Evolutionary conservation across 257 asterid species (phyloP).

Genomic region (Coffea canephora): DNA sequence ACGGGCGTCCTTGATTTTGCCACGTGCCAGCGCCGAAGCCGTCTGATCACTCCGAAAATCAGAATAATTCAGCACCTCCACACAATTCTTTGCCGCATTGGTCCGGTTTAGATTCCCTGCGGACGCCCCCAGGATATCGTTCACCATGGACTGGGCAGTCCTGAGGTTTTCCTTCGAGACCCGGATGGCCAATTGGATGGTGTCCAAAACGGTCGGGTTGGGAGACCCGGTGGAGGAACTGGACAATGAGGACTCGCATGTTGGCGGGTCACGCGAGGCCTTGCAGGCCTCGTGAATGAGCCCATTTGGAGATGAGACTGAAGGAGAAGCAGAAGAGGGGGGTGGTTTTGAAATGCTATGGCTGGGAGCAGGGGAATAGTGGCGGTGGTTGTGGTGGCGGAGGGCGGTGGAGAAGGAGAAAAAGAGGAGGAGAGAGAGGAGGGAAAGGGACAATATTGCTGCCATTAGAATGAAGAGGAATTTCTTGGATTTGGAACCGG

Average conservation of each 20-base stretch:
- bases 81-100: slow-evolving; percentile 39
- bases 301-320: background rate
- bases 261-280: slow-evolving; percentile 49
- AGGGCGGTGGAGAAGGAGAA: slow-evolving; percentile 27
- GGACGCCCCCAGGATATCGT: slow-evolving; percentile 32
- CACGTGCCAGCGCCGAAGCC: slow-evolving; percentile 21
- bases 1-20: slow-evolving; percentile 54
- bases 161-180: slow-evolving; percentile 34
- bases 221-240: slow-evolving; percentile 31
- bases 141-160: slow-evolving; percentile 41
- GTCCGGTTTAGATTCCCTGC: slow-evolving; percentile 45
- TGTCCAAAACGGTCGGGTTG: slow-evolving; percentile 33
- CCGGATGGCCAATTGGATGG: slow-evolving; percentile 37
- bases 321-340: slow-evolving; percentile 14
- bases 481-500: no score
- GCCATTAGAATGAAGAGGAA: no score
- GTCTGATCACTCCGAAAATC: slow-evolving; percentile 34
- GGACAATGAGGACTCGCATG: slow-evolving; percentile 40
- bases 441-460: no score
- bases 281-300: slow-evolving; percentile 45
- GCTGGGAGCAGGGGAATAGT: background rate
- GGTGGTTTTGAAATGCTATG: background rate
- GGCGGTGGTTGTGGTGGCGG: slow-evolving; percentile 2
- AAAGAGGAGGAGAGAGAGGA: slow-evolving; percentile 33
- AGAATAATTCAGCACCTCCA: slow-evolving; percentile 43